Evolutionary conservation across 176 grass and related monocot species (phyloP).

Genomic region (Oryza officinalis): DNA sequence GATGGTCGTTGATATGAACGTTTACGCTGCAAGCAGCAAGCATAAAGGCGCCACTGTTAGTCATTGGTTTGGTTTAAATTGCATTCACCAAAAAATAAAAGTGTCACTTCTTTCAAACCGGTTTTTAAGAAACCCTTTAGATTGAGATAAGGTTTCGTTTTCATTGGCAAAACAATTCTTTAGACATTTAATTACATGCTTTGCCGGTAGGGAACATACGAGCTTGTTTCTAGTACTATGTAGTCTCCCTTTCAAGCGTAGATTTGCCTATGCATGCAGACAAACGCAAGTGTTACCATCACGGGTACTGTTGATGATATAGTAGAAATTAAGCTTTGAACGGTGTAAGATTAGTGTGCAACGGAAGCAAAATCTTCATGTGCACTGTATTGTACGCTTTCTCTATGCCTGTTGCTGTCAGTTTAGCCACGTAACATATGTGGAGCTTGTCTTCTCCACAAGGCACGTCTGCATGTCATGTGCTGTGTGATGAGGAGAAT

Average conservation of each 20-base stretch:
- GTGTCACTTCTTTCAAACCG: neutral
- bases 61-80: neutral
- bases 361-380: neutral
- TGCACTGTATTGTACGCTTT: conserved; percentile 13
- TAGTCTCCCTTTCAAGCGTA: neutral
- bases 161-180: neutral
- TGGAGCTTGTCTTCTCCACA: conserved; percentile 19
- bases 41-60: neutral
- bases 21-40: neutral
- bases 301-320: neutral
- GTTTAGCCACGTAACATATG: neutral
- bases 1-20: neutral
- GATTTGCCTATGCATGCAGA: neutral
- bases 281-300: neutral
- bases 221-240: neutral
- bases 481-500: neutral
- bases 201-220: neutral
- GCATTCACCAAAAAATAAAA: neutral
- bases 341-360: conserved; percentile 1
- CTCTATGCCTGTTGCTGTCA: neutral
- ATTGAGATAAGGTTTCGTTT: neutral
- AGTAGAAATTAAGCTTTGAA: neutral
- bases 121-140: neutral
- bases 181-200: neutral
- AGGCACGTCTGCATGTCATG: conserved; percentile 13